These are phyloP conservation scores for Solanum microdontum DNA, from an alignment of 257 asterid genomes.

Conservation along the genomic window DNA sequence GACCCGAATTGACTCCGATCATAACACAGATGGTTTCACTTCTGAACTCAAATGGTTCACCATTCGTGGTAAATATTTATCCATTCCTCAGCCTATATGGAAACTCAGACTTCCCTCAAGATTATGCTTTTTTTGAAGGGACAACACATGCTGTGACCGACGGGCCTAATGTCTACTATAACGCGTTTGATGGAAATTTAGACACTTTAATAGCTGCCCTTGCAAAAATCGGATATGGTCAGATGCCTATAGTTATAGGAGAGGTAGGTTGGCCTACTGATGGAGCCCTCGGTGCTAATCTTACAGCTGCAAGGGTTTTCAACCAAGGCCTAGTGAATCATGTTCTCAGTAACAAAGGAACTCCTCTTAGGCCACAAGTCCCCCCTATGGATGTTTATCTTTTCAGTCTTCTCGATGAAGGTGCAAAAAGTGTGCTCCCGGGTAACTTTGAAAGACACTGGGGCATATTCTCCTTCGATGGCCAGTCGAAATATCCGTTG, in stretches of 20 bases:
- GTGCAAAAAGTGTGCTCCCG: slow-evolving; percentile 67
- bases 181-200: slow-evolving; percentile 86
- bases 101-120: slow-evolving; percentile 84
- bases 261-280: slow-evolving; percentile 97
- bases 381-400: slow-evolving; percentile 77
- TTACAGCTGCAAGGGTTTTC: slow-evolving; percentile 72
- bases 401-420: slow-evolving; percentile 84
- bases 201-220: slow-evolving; percentile 88
- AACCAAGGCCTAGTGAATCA: slow-evolving; percentile 65
- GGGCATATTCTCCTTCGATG: slow-evolving; percentile 90
- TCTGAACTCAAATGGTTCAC: slow-evolving; percentile 74
- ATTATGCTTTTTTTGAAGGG: slow-evolving; percentile 87
- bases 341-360: slow-evolving; percentile 55
- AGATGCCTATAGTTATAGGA: slow-evolving; percentile 77
- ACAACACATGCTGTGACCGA: slow-evolving; percentile 69
- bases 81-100: slow-evolving; percentile 85
- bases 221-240: slow-evolving; percentile 56
- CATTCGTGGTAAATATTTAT: slow-evolving; percentile 78
- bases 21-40: slow-evolving; percentile 73
- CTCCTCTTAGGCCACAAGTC: slow-evolving; percentile 78
- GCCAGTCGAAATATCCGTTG: slow-evolving; percentile 77
- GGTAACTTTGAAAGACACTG: slow-evolving; percentile 94
- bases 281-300: slow-evolving; percentile 63
- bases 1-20: slow-evolving; percentile 61
- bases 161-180: slow-evolving; percentile 65